Evolutionary conservation across 106 monocot genomes (phyloP), one percentile per base, ranked within the genome.

Genomic region (Dactylorhiza incarnata): DNA sequence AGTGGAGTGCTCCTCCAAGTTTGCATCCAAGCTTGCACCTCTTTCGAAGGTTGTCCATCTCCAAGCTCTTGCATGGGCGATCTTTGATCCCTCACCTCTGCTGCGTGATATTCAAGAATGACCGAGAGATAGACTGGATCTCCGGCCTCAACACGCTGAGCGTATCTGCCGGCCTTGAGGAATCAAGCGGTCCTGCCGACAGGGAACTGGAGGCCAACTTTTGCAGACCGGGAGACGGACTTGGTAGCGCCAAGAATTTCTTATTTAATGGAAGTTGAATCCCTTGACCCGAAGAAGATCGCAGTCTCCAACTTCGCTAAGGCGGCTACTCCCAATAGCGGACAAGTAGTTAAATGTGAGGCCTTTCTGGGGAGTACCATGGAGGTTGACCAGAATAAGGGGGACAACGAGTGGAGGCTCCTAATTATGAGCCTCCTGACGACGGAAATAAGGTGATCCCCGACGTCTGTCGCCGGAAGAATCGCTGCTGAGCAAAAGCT

Each of bases 111-210:
- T 78, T 87, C 81, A 11, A 87, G 81, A 17, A 87, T 83, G n/a
- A 83, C 86, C 49, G 84, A 84, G 44, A 87, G 84, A 70, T 87
- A 87, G 51, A 87, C 84, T 13, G 84, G 84, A 48, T 84, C 87
- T 82, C 82, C 26, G 71, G 77, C 83, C 22, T 80, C 77, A 47
- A 86, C 78, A 26, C 83, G 77, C 72, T 78, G 77, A 26, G 87
- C 87, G 76, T 87, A 84, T 73, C 84, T 87, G 16, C 87, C 82
- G 71, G 79, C 74, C 82, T 84, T 88, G 58, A 88, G 80, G 72
- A 83, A 87, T 9, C 83, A 77, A 1, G 86, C 83, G 51, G 83
- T 87, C 19, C 86, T 43, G 16, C 86, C 86, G n/a, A 86, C 83
- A 20, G 86, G 86, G 71, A 86, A 86, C 73, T 83, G 83, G 50